These are phyloP conservation scores for Ramaria sp. DNA, from an alignment of 768 basidiomycete species.

Conservation along the genomic window DNA sequence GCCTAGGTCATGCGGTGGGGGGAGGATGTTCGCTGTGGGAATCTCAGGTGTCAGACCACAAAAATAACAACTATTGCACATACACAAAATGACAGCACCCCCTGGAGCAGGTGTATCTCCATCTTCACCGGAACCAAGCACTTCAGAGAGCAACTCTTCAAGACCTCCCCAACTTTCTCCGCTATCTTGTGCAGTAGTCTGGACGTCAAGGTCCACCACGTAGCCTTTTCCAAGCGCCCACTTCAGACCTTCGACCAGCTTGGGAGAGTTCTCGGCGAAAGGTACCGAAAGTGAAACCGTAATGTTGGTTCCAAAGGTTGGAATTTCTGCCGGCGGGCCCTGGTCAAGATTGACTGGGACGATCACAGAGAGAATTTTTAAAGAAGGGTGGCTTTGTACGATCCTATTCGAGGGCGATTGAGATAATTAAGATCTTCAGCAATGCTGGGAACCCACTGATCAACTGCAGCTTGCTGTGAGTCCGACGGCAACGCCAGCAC, in stretches of 20 bases:
- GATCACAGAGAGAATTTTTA: conserved; percentile 40
- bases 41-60: background rate
- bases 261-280: conserved; percentile 39
- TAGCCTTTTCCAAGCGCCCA: conserved; percentile 57
- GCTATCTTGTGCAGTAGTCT: conserved; percentile 39
- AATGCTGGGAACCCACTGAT: conserved; percentile 32
- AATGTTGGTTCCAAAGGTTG: conserved; percentile 19
- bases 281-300: conserved; percentile 47
- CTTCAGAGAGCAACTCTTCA: conserved; percentile 62
- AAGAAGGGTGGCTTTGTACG: background rate
- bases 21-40: conserved; percentile 60
- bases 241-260: conserved; percentile 42
- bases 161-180: conserved; percentile 50
- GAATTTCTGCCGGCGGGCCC: conserved; percentile 22
- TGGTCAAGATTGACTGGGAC: conserved; percentile 52
- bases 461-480: conserved; percentile 25
- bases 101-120: conserved; percentile 19
- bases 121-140: conserved; percentile 26
- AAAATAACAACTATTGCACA: conserved; percentile 14
- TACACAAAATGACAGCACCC: conserved; percentile 60
- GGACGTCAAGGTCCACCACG: conserved; percentile 63
- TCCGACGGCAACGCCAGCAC: conserved; percentile 41
- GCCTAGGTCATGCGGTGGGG: conserved; percentile 63
- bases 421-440: background rate
- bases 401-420: background rate